Evolutionary conservation across 2,329 filamentous ascomycete species (phyloP).

Genomic region (Botrytis byssoidea): DNA sequence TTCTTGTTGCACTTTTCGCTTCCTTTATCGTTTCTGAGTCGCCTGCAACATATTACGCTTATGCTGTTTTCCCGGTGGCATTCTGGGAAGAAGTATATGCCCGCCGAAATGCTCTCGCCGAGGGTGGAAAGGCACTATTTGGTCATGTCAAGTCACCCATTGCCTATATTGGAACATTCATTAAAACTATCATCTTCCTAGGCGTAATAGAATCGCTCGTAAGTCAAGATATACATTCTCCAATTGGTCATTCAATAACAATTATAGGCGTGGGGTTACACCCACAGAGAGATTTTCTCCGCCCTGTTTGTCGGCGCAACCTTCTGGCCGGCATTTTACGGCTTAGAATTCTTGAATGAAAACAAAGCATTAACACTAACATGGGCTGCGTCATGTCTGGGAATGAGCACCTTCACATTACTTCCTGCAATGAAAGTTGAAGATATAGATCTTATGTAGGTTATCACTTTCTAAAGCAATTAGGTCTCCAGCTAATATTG

Average conservation of each 20-base stretch:
- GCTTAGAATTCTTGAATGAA: slow-evolving; percentile 65
- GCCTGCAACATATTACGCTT: slow-evolving; percentile 81
- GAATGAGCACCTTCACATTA: slow-evolving; percentile 90
- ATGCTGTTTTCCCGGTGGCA: slow-evolving; percentile 85
- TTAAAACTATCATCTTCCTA: slow-evolving; percentile 68
- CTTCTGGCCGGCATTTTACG: slow-evolving; percentile 76
- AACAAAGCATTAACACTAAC: slow-evolving; percentile 63
- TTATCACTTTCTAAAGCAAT: slow-evolving; percentile 22
- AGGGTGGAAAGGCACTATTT: slow-evolving; percentile 68
- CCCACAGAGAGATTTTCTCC: slow-evolving; percentile 83
- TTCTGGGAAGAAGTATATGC: slow-evolving; percentile 98
- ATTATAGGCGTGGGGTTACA: slow-evolving; percentile 80
- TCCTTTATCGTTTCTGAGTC: slow-evolving; percentile 79
- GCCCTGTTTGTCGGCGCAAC: slow-evolving; percentile 72
- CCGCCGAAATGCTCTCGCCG: slow-evolving; percentile 64
- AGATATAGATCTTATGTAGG: slow-evolving; percentile 70
- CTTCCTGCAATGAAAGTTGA: slow-evolving; percentile 86
- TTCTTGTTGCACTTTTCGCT: slow-evolving; percentile 73
- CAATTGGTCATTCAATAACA: not conserved
- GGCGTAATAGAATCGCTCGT: slow-evolving; percentile 77
- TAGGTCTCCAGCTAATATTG: slow-evolving; percentile 24
- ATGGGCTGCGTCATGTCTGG: slow-evolving; percentile 74
- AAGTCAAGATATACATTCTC: slow-evolving; percentile 37
- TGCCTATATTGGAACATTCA: slow-evolving; percentile 55
- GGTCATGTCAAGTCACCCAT: slow-evolving; percentile 62